Evolutionary conservation across 2,329 filamentous ascomycete species (phyloP).

Genomic region (Huntiella abstrusa): DNA sequence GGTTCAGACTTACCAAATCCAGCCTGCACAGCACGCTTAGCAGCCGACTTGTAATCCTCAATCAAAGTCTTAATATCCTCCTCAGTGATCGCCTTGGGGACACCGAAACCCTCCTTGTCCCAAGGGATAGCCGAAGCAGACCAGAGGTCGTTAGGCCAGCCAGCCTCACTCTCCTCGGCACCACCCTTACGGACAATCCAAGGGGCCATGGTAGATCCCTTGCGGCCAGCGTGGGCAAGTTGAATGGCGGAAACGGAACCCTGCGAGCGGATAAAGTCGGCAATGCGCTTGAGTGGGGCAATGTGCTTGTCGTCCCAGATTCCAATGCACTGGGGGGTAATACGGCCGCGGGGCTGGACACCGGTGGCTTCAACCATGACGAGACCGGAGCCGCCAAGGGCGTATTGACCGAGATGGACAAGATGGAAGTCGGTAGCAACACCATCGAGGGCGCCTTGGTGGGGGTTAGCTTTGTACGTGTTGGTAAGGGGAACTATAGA

Average conservation of each 20-base stretch:
- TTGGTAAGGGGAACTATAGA: background rate
- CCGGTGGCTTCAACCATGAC: slow-evolving; percentile 62
- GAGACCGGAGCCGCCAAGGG: slow-evolving; percentile 55
- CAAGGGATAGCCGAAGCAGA: slow-evolving; percentile 37
- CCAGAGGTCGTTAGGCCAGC: slow-evolving; percentile 38
- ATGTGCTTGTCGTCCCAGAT: slow-evolving; percentile 77
- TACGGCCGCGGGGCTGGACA: slow-evolving; percentile 58
- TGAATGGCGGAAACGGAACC: slow-evolving; percentile 62
- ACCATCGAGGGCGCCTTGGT: slow-evolving; percentile 34
- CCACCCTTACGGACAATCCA: slow-evolving; percentile 34
- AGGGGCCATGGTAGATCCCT: slow-evolving; percentile 40
- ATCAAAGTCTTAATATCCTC: slow-evolving; percentile 50
- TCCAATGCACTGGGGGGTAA: slow-evolving; percentile 61
- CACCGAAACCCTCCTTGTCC: slow-evolving; percentile 34
- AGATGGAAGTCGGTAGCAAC: slow-evolving; percentile 68
- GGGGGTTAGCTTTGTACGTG: background rate
- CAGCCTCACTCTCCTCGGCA: slow-evolving; percentile 31
- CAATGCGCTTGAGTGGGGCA: slow-evolving; percentile 47
- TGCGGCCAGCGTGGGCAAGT: slow-evolving; percentile 61
- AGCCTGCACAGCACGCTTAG: slow-evolving; percentile 41
- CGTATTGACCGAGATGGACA: slow-evolving; percentile 63
- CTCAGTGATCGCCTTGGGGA: slow-evolving; percentile 47
- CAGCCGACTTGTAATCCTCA: slow-evolving; percentile 37
- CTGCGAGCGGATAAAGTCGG: slow-evolving; percentile 66
- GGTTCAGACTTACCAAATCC: slow-evolving; percentile 29